These are phyloP conservation scores for Backusella liffmaniae DNA, from an alignment of 192 early-diverging fungal species.

Conservation along the genomic window DNA sequence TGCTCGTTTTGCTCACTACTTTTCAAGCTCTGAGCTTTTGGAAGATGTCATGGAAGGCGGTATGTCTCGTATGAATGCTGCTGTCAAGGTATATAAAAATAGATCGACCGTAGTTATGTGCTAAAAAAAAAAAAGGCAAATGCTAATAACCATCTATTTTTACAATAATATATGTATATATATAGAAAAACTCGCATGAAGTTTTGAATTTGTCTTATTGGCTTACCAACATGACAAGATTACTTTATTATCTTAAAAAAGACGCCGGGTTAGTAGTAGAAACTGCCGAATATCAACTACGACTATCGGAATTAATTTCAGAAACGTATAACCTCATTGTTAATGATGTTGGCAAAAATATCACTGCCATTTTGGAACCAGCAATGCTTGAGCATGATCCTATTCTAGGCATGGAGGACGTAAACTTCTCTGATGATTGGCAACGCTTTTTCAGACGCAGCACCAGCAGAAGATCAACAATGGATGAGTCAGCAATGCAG, in stretches of 20 bases:
- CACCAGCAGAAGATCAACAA: slow-evolving; percentile 30
- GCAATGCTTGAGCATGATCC: slow-evolving; percentile 72
- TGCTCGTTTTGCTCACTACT: slow-evolving; percentile 86
- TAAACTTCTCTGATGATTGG: slow-evolving; percentile 60
- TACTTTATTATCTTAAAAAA: slow-evolving; percentile 86
- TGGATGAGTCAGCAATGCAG: slow-evolving; percentile 2
- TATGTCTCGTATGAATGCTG: slow-evolving; percentile 52
- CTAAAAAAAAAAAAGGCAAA: background rate
- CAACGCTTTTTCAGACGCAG: slow-evolving; percentile 48
- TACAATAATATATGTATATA: background rate
- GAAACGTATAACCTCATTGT: slow-evolving; percentile 66
- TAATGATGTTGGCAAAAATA: slow-evolving; percentile 57
- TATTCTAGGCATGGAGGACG: slow-evolving; percentile 65
- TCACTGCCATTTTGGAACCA: slow-evolving; percentile 62
- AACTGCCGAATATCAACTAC: slow-evolving; percentile 69
- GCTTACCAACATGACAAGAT: slow-evolving; percentile 79
- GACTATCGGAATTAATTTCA: slow-evolving; percentile 77
- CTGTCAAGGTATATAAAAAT: slow-evolving; percentile 40
- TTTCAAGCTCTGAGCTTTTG: slow-evolving; percentile 68
- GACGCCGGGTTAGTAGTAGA: slow-evolving; percentile 70
- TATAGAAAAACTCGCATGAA: slow-evolving; percentile 20
- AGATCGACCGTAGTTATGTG: background rate
- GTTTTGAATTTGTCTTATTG: slow-evolving; percentile 64
- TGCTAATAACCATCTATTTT: too few species aligned
- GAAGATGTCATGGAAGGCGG: slow-evolving; percentile 63